phyloP scores from a whole-genome alignment of 73 alveolate genomes.

The Paramecium biaurelia region DNA sequence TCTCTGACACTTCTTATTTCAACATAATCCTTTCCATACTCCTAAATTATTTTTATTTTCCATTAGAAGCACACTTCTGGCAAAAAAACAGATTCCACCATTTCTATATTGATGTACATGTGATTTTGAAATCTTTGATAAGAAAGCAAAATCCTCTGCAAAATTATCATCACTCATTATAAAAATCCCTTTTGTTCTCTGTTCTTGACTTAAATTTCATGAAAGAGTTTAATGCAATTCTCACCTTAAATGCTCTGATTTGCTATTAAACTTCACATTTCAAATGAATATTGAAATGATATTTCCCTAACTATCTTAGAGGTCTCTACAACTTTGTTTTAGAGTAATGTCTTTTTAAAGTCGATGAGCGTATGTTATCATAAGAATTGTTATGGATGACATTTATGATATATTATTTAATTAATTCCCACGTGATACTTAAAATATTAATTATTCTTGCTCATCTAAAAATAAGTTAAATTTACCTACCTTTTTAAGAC shows the following conservation, averaged over 20 bases:
- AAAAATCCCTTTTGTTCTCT: constrained; percentile 34
- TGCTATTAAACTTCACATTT: constrained; percentile 47
- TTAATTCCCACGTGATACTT: background rate
- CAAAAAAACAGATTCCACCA: background rate
- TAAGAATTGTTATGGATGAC: background rate
- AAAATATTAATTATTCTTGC: background rate
- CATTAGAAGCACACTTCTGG: constrained; percentile 42
- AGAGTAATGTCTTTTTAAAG: background rate
- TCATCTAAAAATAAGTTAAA: too few species aligned
- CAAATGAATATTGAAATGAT: constrained; percentile 32
- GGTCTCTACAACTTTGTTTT: constrained; percentile 23
- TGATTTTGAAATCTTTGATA: constrained; percentile 23
- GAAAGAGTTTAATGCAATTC: constrained; percentile 34
- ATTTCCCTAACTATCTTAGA: constrained; percentile 9
- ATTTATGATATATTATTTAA: background rate
- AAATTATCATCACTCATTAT: constrained; percentile 57
- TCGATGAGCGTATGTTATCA: background rate
- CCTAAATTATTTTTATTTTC: constrained; percentile 32
- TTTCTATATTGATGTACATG: background rate
- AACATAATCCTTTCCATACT: constrained; percentile 50
- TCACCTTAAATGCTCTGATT: constrained; percentile 45
- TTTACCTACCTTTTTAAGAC: too few species aligned
- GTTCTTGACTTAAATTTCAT: constrained; percentile 4
- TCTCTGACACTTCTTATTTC: constrained; percentile 48
- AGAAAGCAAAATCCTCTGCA: constrained; percentile 54